Evolutionary conservation across 768 basidiomycete genomes (phyloP), one percentile per base, ranked within the genome.

Genomic region (Kwoniella sp.): DNA sequence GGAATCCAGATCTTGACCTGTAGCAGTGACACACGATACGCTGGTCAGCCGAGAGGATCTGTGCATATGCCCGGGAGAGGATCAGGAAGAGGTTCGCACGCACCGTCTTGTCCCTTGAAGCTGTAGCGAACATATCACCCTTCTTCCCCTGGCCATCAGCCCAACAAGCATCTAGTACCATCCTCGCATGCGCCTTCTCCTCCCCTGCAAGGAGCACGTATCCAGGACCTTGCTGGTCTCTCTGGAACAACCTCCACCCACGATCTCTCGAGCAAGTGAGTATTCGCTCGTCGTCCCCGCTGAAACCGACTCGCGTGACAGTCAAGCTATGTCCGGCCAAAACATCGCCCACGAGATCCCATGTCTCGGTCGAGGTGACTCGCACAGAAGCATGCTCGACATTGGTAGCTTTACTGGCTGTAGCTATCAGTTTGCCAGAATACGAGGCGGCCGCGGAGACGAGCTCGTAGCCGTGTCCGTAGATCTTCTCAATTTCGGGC

Each of bases 381-480:
- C 93, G 88, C 57, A 98, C 85, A 20, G 90, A 87, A 17, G 96
- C 94, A 78, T 98, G 94, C 67, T 95, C 91, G 0, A 90, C 81
- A 5, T 87, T 87, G 0, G 92, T 90, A 3, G 96, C 88, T 75
- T 89, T 92, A 83, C 95, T 97, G 2, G 93, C 88, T 1, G 93
- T 93, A 2, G 94, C 96, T 23, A 97, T 83, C 55, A 92, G 80
- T 47, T 84, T 82, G 30, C 85, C 86, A 5, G 86, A 85, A 57
- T 86, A 86, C 1, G 96, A 96, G 0, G 89, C 85, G 0, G 88
- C 87, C 12, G 97, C 82, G 0, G 90, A 86, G 53, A 94, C 90
- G 8, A 91, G 89, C 92, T 99, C 96, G 73, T 97, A 98, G 47
- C 95, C 93, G 80, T 98, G 96, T 4, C 95, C 96, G 78, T 96